These are phyloP conservation scores for Daldinia caldariorum DNA, from an alignment of 495 filamentous ascomycete species.

Conservation along the genomic window DNA sequence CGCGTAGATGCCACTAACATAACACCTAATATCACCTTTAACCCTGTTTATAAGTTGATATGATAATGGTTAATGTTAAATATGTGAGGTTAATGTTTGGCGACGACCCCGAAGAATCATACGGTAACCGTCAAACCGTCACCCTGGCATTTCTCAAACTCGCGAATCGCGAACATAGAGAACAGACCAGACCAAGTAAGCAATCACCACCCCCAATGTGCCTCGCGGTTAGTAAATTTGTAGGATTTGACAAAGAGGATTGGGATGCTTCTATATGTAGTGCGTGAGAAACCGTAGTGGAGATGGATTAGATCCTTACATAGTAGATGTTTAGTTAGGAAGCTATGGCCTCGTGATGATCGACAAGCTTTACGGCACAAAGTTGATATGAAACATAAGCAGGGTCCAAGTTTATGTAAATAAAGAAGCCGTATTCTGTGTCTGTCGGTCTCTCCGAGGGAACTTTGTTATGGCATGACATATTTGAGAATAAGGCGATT, in stretches of 20 bases:
- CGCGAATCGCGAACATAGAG: neutral
- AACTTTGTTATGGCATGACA: neutral
- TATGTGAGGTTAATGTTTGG: slow-evolving; percentile 6
- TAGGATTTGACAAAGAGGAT: neutral
- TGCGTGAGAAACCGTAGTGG: too few relatives aligned
- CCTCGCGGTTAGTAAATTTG: neutral
- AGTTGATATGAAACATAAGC: slow-evolving; percentile 37
- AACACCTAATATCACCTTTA: slow-evolving; percentile 10
- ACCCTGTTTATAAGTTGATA: slow-evolving; percentile 32
- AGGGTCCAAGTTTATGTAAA: slow-evolving; percentile 18
- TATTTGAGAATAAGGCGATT: slow-evolving; percentile 5
- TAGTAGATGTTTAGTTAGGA: neutral
- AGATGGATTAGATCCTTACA: neutral
- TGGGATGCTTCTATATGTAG: slow-evolving; percentile 15
- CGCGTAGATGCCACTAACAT: slow-evolving; percentile 16
- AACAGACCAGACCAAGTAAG: neutral
- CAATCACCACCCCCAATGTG: neutral
- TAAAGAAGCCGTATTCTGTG: slow-evolving; percentile 10
- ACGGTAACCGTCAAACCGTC: too few relatives aligned
- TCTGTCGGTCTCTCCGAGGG: slow-evolving; percentile 23
- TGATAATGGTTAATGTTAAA: slow-evolving; percentile 11
- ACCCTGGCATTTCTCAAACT: slow-evolving; percentile 15
- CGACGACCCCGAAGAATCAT: slow-evolving; percentile 15
- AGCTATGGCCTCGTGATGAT: slow-evolving; percentile 32
- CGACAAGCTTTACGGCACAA: slow-evolving; percentile 25